Percentiles rank a stretch among this genome's conserved stretches.
Evolutionary conservation across 1,139 yeast genomes (phyloP).

Genomic region (Casaregolazyma lundiana): DNA sequence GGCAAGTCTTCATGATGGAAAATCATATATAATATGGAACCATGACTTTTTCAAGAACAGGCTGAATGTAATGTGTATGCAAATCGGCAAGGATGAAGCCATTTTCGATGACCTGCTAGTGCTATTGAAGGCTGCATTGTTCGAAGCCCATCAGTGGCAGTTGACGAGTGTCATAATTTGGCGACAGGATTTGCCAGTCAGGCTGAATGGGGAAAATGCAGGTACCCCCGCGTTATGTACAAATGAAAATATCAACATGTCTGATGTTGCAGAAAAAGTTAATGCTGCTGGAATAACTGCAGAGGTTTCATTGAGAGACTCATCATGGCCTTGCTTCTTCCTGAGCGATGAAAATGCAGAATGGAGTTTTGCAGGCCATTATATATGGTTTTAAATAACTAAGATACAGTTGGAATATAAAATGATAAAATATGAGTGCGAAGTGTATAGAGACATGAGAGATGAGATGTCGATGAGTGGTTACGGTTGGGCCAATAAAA

Average conservation of each 20-base stretch:
- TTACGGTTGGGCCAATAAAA: too few relatives aligned
- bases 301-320: conserved; percentile 15
- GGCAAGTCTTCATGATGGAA: conserved; percentile 24
- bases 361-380: conserved; percentile 30
- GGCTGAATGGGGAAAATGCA: conserved; percentile 16
- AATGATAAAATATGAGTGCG: too few relatives aligned
- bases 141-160: conserved; percentile 25
- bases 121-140: conserved; percentile 26
- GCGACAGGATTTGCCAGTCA: conserved; percentile 27
- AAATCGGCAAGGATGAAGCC: conserved; percentile 16
- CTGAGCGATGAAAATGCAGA: conserved; percentile 14
- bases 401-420: too few relatives aligned
- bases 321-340: conserved; percentile 26
- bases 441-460: too few relatives aligned
- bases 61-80: conserved; percentile 33
- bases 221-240: conserved; percentile 5
- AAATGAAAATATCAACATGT: conserved; percentile 8
- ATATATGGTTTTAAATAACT: conserved; percentile 31
- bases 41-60: conserved; percentile 41
- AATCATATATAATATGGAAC: conserved; percentile 43
- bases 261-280: neutral
- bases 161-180: conserved; percentile 23
- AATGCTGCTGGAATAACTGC: conserved; percentile 1
- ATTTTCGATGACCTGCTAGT: conserved; percentile 15
- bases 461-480: too few relatives aligned